These are phyloP conservation scores for Spergularia bocconei DNA, from an alignment of 148 eudicot genomes.

Conservation along the genomic window DNA sequence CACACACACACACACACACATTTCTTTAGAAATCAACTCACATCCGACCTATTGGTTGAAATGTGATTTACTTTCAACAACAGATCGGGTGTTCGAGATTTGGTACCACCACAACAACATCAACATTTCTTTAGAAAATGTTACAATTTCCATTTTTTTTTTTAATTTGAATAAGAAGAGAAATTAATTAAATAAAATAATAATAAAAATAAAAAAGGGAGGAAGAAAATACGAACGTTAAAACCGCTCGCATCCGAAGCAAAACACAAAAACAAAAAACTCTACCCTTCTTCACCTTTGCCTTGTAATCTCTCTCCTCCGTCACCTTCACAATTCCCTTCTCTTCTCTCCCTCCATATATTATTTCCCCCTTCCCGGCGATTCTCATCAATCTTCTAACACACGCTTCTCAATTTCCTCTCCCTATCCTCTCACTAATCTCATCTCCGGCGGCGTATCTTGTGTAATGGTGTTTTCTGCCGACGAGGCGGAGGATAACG, in stretches of 20 bases:
- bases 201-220: neutral
- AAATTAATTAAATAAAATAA: too few species aligned
- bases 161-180: neutral
- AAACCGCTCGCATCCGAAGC: constrained; percentile 1
- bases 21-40: neutral
- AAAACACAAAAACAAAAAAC: too few species aligned
- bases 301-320: neutral
- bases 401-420: neutral
- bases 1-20: too few species aligned
- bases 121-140: neutral
- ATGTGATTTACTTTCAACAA: too few species aligned
- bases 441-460: too few species aligned
- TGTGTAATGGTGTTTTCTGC: too few species aligned
- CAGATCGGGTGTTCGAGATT: too few species aligned
- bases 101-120: too few species aligned
- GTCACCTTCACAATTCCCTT: constrained; percentile 8
- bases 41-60: too few species aligned
- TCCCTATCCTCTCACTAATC: neutral
- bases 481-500: too few species aligned
- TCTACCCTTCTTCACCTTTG: too few species aligned
- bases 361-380: constrained; percentile 31
- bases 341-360: constrained; percentile 17
- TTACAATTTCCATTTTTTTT: neutral
- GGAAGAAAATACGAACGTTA: constrained; percentile 10
- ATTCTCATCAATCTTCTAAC: constrained; percentile 7